Evolutionary conservation across 2,329 filamentous ascomycete genomes (phyloP).

Genomic region (Ascochyta koolunga): DNA sequence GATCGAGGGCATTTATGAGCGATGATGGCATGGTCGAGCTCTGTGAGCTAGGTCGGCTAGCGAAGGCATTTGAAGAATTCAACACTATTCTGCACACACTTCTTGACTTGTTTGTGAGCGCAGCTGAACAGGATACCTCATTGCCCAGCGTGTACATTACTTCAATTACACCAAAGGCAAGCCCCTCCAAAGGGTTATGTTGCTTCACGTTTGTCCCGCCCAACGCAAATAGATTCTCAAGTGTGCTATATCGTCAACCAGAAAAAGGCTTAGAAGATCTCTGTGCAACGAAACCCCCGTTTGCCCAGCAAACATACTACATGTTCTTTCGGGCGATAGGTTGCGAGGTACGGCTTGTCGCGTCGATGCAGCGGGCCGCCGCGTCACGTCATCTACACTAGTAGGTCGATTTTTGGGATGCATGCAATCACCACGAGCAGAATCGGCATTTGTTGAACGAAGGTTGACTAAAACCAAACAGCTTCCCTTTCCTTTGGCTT

Average conservation of each 20-base stretch:
- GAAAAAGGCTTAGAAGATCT: not conserved
- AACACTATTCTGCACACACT: slow-evolving; percentile 1
- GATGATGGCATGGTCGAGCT: slow-evolving; percentile 8
- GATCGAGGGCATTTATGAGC: slow-evolving; percentile 4
- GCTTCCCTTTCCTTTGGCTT: not conserved
- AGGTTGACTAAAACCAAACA: slow-evolving; percentile 1
- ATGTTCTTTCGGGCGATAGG: slow-evolving; percentile 12
- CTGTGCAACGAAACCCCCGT: not conserved
- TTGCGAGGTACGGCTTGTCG: slow-evolving; percentile 16
- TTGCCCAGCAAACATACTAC: not conserved
- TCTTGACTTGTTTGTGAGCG: not conserved
- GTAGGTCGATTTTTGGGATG: slow-evolving; percentile 14
- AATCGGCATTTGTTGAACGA: slow-evolving; percentile 11
- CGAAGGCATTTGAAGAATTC: slow-evolving; percentile 3
- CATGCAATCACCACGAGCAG: slow-evolving; percentile 12
- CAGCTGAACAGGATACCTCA: not conserved
- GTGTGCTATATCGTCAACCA: not conserved
- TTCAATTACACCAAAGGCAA: not conserved
- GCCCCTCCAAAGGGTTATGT: not conserved
- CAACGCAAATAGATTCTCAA: not conserved
- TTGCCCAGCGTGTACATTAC: not conserved
- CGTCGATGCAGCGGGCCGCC: slow-evolving; percentile 11
- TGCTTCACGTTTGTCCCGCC: not conserved
- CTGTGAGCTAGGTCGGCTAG: not conserved
- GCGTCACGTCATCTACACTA: slow-evolving; percentile 20